These are phyloP conservation scores for Thermochaetoides thermophila DNA, from an alignment of 495 filamentous ascomycete genomes.

Conservation along the genomic window DNA sequence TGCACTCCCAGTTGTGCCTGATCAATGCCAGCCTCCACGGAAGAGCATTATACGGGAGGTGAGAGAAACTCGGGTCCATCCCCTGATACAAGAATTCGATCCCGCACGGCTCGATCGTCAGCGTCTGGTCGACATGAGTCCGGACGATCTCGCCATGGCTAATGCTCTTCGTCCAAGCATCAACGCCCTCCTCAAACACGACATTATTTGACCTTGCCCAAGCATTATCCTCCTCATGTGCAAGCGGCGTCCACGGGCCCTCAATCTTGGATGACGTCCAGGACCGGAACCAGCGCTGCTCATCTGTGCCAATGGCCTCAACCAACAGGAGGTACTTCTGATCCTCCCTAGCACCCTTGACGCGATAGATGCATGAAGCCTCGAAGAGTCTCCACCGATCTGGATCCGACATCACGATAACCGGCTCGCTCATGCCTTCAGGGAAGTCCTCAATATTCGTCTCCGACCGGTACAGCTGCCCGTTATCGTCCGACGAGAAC, in stretches of 20 bases:
- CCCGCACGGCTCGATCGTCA: constrained; percentile 8
- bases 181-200: constrained; percentile 7
- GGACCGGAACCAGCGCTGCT: constrained; percentile 11
- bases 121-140: constrained; percentile 8
- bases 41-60: constrained; percentile 10
- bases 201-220: constrained; percentile 14
- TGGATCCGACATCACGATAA: constrained; percentile 9
- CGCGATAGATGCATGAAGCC: constrained; percentile 11
- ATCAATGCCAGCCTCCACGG: constrained; percentile 14
- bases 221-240: constrained; percentile 10
- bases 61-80: constrained; percentile 4
- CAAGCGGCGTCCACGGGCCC: constrained; percentile 10
- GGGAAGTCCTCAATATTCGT: constrained; percentile 9
- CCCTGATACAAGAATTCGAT: constrained; percentile 17
- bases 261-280: constrained; percentile 11
- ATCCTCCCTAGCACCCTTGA: constrained; percentile 3
- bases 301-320: constrained; percentile 11
- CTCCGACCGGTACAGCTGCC: constrained; percentile 14
- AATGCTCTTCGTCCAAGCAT: constrained; percentile 14
- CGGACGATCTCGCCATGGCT: constrained; percentile 16
- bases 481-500: constrained; percentile 17
- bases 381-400: constrained; percentile 9
- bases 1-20: too few species aligned
- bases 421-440: constrained; percentile 11
- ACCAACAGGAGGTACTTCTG: constrained; percentile 10